Evolutionary conservation across 1,284 basidiomycete genomes (phyloP), one percentile per base, ranked within the genome.

Genomic region (Trichosporon sp.): DNA sequence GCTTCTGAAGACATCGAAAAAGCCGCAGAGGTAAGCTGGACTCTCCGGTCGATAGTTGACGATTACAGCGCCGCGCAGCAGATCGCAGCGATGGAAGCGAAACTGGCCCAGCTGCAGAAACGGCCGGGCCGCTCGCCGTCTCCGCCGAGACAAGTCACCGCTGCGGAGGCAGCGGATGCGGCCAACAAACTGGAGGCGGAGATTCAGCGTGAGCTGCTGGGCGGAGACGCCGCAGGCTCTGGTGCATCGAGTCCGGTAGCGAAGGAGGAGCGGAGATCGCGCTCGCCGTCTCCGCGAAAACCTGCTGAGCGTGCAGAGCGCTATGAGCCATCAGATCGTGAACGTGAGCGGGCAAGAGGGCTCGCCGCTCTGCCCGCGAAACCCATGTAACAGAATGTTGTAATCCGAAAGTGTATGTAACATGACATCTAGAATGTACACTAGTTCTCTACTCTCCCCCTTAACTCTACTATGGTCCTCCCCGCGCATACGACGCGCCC

Each of bases 71-170:
- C 92, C 1, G 86, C 89, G 65, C 90, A 90, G 74, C 97, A 97
- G 84, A 98, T 98, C 76, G 94, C 94, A 1, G 90, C 91, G 73
- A 91, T 98, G 88, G 96, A 98, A 83, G 96, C 96, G 4, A 98
- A 98, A 83, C 86, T 98, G 21, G 88, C 90, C 8, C 89, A 92
- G 74, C 89, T 97, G 88, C 89, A 90, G 75, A 75, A 78, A n/a
- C 76, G 76, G 5, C 66, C 74, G 1, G 74, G 71, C 12, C 69
- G 73, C 5, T 68, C 70, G 6, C 70, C 71, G 37, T 72, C 69
- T 19, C 74, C 74, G 0, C 70, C 69, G 31, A 65, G 71, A 19
- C 59, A 63, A 37, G 35, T 63, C 59, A 63, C 59, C 59, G 59
- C 59, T n/a, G 2, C 12, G 12, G 59, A 63, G 32, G 59, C 59